Evolutionary conservation across 2,329 filamentous ascomycete genomes (phyloP), one percentile per base, ranked within the genome.

Genomic region (Aspergillus texensis): DNA sequence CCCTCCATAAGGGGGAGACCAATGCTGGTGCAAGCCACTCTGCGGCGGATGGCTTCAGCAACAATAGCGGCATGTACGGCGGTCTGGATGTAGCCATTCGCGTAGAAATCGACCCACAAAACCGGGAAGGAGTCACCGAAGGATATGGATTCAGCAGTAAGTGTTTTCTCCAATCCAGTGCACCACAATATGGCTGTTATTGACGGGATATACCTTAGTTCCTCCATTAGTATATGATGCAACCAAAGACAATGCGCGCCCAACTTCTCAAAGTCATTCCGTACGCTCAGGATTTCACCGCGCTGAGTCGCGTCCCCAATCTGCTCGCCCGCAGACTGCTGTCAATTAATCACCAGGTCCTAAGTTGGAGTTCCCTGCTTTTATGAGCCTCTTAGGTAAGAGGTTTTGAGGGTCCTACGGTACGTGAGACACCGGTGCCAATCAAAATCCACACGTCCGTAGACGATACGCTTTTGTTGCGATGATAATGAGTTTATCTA

Each of bases 1-100:
- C 89, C 28, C 83, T 97, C 45, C 90, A 94, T 74, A 79, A 80
- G 4, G 94, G 94, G 54, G 94, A 97, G 75, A 78, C 88, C n/a
- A 81, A 85, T 54, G 92, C 92, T 0, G 94, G 94, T 3, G 93
- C 93, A 0, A 81, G 80, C 34, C 93, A 97, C 80, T 88, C 86
- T 62, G 91, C 93, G 14, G 91, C 92, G 2, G 78, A 80, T 68
- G 81, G 81, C 1, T 66, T 80, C 54, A 77, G 71, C 65, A 74
- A 65, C 60, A 67, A 70, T 9, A 79, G 78, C 24, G 68, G 71
- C 43, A 73, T 81, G 69, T 68, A 71, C 48, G 80, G 80, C 39
- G 80, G 80, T 2, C 67, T 84, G 63, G 80, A 83, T 64, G 76
- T 84, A 34, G 66, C 78, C 14, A 76, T 83, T 62, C 75, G 77